These are phyloP conservation scores for Asterophora parasitica DNA, from an alignment of 768 basidiomycete genomes.

Conservation along the genomic window DNA sequence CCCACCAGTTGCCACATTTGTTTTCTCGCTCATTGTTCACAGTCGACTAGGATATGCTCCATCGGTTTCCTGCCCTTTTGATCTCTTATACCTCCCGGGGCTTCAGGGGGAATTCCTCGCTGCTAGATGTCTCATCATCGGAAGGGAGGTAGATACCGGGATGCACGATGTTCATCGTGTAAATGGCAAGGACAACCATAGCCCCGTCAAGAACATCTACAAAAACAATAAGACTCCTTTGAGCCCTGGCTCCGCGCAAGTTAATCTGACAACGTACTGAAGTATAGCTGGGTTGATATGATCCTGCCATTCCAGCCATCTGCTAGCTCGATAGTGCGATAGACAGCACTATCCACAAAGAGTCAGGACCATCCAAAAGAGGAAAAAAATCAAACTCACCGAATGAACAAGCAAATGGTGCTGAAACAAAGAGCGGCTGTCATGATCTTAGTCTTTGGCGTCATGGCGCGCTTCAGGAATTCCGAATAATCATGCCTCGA, in stretches of 20 bases:
- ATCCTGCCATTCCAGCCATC: constrained; percentile 50
- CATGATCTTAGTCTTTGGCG: constrained; percentile 26
- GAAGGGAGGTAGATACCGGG: constrained; percentile 30
- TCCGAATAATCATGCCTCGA: constrained; percentile 4
- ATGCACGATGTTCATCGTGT: constrained; percentile 39
- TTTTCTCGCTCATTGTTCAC: too few relatives aligned
- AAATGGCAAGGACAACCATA: constrained; percentile 42
- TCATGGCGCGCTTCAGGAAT: constrained; percentile 9
- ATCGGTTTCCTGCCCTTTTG: too few relatives aligned
- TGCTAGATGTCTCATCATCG: neutral
- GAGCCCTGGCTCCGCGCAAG: too few relatives aligned
- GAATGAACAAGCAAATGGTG: constrained; percentile 41
- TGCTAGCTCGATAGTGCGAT: constrained; percentile 47
- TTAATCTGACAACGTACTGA: constrained; percentile 29
- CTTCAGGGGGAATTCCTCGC: neutral
- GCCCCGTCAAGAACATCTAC: constrained; percentile 44
- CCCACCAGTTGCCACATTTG: too few relatives aligned
- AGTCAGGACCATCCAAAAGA: neutral
- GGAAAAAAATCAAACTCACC: constrained; percentile 24
- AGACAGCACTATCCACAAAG: constrained; percentile 35
- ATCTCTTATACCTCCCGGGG: too few relatives aligned
- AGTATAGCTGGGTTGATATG: constrained; percentile 43
- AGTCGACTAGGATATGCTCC: too few relatives aligned
- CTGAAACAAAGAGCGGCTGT: constrained; percentile 32
- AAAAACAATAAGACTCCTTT: neutral